phyloP scores from a whole-genome alignment of 164 flowering plant genomes.

The Aristolochia fimbriata region DNA sequence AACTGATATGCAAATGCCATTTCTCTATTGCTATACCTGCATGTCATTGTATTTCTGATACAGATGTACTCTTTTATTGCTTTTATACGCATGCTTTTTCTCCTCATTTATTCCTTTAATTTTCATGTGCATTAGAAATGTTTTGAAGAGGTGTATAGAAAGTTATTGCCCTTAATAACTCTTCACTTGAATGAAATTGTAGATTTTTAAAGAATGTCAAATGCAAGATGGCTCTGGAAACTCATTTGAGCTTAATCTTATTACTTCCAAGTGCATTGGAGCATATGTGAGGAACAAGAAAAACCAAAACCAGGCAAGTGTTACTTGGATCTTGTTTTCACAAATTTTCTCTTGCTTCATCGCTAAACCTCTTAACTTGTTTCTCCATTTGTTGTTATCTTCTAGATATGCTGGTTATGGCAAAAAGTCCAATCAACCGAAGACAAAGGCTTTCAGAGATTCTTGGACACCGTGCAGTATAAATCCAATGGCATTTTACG shows the following conservation, averaged over 20 bases:
- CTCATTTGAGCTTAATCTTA: conserved; percentile 67
- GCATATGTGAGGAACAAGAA: conserved; percentile 88
- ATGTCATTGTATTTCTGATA: neutral
- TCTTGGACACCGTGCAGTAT: conserved; percentile 88
- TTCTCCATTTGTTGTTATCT: neutral
- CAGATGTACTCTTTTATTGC: neutral
- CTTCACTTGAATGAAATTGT: conserved; percentile 7
- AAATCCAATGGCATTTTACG: conserved; percentile 72
- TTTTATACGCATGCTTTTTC: too few species aligned
- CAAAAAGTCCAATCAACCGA: conserved; percentile 63
- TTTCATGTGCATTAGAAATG: too few species aligned
- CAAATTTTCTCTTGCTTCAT: neutral
- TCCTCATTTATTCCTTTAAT: too few species aligned
- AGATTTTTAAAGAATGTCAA: conserved; percentile 80
- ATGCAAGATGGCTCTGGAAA: conserved; percentile 41
- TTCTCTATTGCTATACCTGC: neutral
- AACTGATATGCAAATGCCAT: too few species aligned
- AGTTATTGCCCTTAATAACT: neutral
- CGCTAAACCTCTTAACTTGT: neutral
- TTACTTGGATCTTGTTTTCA: neutral
- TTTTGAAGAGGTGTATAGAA: too few species aligned
- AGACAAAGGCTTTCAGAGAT: conserved; percentile 76
- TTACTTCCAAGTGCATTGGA: conserved; percentile 81
- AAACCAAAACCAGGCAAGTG: conserved; percentile 79
- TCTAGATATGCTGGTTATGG: conserved; percentile 96